A percentile compares a stretch with the other conserved stretches of the same genome.
Evolutionary conservation across 1,139 yeast genomes (phyloP).

Genomic region (Lodderomyces parapsilosis): DNA sequence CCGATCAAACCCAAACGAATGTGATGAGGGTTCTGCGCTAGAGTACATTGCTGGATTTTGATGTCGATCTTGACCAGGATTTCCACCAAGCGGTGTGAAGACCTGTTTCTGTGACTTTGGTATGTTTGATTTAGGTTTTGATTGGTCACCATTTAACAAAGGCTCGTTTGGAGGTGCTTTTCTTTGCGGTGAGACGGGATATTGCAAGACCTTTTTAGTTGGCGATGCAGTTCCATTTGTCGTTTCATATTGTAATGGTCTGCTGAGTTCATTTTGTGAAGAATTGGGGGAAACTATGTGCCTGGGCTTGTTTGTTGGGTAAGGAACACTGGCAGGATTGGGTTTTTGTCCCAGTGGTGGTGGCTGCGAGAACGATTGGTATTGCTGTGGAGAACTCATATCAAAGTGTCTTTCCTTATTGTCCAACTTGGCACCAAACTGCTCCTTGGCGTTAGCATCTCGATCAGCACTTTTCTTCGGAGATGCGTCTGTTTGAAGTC

Average conservation of each 20-base stretch:
- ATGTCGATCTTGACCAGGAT: not conserved
- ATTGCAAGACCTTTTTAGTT: constrained; percentile 13
- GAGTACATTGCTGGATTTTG: constrained; percentile 3
- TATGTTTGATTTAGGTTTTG: not conserved
- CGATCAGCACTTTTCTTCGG: not conserved
- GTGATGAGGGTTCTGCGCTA: not conserved
- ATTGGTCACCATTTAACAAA: constrained; percentile 2
- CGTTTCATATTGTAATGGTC: constrained; percentile 13
- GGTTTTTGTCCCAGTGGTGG: too few species aligned
- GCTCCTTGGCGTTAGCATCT: constrained; percentile 5
- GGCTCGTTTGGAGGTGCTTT: constrained; percentile 7
- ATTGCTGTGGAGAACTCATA: too few species aligned
- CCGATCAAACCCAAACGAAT: not conserved
- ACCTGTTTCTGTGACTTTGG: constrained; percentile 3
- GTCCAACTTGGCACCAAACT: constrained; percentile 1
- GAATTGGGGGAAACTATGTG: constrained; percentile 37
- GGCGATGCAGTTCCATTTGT: constrained; percentile 4
- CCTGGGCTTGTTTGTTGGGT: constrained; percentile 25
- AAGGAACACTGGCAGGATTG: constrained; percentile 6
- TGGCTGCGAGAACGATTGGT: too few species aligned
- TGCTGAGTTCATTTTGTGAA: constrained; percentile 29
- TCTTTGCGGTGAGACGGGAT: constrained; percentile 15
- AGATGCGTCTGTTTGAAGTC: constrained; percentile 3
- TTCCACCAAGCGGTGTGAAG: not conserved
- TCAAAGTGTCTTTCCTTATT: not conserved